Conservation (phyloP, 1,284 basidiomycete genomes). For the Trametes pubescens region DNA sequence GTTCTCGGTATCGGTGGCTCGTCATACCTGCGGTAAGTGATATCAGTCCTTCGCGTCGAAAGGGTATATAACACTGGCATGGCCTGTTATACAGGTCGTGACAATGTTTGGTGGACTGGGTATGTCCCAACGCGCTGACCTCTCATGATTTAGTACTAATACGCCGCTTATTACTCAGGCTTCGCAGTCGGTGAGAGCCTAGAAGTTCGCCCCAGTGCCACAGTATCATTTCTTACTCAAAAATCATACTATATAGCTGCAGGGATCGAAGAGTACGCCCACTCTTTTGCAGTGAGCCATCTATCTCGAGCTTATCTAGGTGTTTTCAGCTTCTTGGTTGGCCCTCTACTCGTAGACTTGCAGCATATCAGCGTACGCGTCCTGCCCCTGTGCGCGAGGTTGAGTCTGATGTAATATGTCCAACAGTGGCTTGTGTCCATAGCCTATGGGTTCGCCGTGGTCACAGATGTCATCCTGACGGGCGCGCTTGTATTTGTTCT, state of each 20-base stretch:
- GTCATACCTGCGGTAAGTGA: constrained; percentile 6
- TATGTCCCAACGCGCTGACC: neutral
- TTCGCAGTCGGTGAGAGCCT: neutral
- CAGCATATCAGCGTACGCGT: no score
- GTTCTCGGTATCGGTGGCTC: constrained; percentile 12
- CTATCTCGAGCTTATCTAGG: no score
- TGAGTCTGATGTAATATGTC: no score
- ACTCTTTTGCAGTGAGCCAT: no score
- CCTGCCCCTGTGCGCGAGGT: no score
- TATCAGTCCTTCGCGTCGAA: neutral
- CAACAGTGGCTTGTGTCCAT: constrained; percentile 20
- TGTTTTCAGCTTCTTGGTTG: no score
- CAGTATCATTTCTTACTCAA: no score
- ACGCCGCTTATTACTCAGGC: neutral
- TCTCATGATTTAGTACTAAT: neutral
- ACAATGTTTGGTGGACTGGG: neutral
- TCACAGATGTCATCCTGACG: constrained; percentile 14
- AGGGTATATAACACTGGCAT: neutral
- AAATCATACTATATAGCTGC: no score
- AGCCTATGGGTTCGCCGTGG: constrained; percentile 1
- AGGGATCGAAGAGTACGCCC: no score
- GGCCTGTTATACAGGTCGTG: neutral
- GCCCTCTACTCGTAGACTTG: no score
- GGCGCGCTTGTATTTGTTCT: neutral
- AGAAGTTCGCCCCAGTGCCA: no score